Evolutionary conservation across 176 grass and related monocot species (phyloP).

Genomic region (Aegilops tauschii): DNA sequence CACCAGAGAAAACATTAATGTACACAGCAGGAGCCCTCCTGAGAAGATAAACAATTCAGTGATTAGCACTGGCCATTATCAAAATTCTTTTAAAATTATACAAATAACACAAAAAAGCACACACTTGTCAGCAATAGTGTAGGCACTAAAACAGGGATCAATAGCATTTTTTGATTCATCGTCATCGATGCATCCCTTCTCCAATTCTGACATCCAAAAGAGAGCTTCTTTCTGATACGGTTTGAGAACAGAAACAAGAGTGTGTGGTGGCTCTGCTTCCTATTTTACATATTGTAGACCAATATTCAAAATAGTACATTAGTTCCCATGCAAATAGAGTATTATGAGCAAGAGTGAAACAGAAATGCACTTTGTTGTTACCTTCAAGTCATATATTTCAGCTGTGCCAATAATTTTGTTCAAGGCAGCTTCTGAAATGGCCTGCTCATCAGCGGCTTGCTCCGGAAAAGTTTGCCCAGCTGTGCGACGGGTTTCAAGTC

Average conservation of each 20-base stretch:
- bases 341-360: not conserved
- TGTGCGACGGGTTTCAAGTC: slow-evolving; percentile 24
- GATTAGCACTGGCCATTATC: not conserved
- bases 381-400: slow-evolving; percentile 68
- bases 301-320: not conserved
- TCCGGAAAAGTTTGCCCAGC: slow-evolving; percentile 55
- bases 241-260: slow-evolving; percentile 66
- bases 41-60: not conserved
- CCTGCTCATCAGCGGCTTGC: slow-evolving; percentile 67
- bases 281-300: slow-evolving; percentile 16
- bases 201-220: slow-evolving; percentile 89
- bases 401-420: slow-evolving; percentile 85
- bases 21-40: slow-evolving; percentile 79
- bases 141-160: slow-evolving; percentile 83
- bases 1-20: slow-evolving; percentile 82
- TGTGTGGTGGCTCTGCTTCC: slow-evolving; percentile 77
- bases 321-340: not conserved
- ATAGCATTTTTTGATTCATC: slow-evolving; percentile 57
- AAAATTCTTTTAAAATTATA: not conserved
- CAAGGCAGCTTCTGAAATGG: slow-evolving; percentile 79
- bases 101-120: slow-evolving; percentile 4
- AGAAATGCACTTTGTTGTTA: slow-evolving; percentile 24
- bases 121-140: slow-evolving; percentile 75
- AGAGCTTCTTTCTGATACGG: slow-evolving; percentile 94
- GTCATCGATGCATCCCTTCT: slow-evolving; percentile 52